These are phyloP conservation scores for Combretum micranthum DNA, from an alignment of 345 rosid species.

Conservation along the genomic window DNA sequence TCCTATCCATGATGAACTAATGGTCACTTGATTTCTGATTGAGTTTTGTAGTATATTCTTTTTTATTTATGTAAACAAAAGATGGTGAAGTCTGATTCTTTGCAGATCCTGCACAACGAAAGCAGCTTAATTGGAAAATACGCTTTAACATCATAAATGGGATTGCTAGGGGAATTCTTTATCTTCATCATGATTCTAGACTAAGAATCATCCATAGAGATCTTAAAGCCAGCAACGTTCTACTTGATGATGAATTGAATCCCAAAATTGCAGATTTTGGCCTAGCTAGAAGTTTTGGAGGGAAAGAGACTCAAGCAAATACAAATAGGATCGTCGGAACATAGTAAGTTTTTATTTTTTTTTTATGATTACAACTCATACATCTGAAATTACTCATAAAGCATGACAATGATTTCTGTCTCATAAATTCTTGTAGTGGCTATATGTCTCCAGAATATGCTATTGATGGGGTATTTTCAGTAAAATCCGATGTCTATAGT, in stretches of 20 bases:
- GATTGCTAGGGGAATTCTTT: slow-evolving; percentile 21
- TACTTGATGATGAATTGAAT: slow-evolving; percentile 21
- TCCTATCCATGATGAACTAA: no score
- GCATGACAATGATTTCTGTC: no score
- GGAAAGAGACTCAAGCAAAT: slow-evolving; percentile 14
- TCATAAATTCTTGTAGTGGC: slow-evolving; percentile 17
- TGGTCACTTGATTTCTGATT: not conserved
- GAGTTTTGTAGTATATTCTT: not conserved
- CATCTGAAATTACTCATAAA: no score
- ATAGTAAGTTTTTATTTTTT: slow-evolving; percentile 12
- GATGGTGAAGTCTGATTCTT: not conserved
- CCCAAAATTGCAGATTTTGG: slow-evolving; percentile 27
- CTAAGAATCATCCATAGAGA: slow-evolving; percentile 23
- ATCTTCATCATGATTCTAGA: slow-evolving; percentile 27
- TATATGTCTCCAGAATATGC: slow-evolving; percentile 49
- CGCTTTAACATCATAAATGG: slow-evolving; percentile 20
- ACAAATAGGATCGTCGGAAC: slow-evolving; percentile 19
- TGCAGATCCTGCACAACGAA: slow-evolving; percentile 20
- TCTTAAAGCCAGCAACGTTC: slow-evolving; percentile 22
- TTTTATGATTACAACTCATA: no score
- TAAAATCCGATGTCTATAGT: slow-evolving; percentile 33
- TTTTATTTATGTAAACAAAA: not conserved
- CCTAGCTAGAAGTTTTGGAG: slow-evolving; percentile 18
- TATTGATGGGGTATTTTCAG: slow-evolving; percentile 29
- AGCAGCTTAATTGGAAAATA: slow-evolving; percentile 16